These are phyloP conservation scores for Babesia bigemina DNA, from an alignment of 169 alveolate species.

Conservation along the genomic window DNA sequence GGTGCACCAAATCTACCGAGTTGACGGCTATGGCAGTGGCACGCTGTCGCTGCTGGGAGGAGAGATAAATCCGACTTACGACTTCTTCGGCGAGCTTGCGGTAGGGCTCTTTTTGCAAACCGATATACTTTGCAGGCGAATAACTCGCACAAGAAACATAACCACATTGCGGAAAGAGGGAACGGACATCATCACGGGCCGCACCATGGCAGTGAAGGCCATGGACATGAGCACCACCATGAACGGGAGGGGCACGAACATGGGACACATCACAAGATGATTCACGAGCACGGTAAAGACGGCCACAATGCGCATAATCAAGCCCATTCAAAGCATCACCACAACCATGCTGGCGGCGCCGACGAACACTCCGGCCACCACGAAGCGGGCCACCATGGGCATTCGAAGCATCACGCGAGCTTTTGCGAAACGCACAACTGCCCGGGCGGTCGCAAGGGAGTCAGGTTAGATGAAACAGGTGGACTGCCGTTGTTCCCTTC, in stretches of 20 bases:
- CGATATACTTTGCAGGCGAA: neutral
- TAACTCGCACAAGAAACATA: neutral
- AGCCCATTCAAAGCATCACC: neutral
- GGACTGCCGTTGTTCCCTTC: conserved; percentile 1
- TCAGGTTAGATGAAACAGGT: neutral
- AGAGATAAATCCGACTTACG: neutral
- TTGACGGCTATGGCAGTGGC: neutral
- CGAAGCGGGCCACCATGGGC: neutral
- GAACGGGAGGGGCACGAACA: neutral
- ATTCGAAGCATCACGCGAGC: conserved; percentile 12
- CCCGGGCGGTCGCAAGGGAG: neutral
- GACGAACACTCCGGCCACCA: neutral
- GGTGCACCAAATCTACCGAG: neutral
- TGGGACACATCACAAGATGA: neutral
- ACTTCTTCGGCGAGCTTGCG: conserved; percentile 23
- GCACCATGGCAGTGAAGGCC: neutral
- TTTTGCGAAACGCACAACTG: conserved; percentile 29
- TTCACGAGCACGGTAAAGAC: neutral
- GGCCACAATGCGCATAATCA: neutral
- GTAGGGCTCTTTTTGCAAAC: neutral
- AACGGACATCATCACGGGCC: neutral
- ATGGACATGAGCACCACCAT: neutral
- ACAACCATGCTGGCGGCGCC: neutral
- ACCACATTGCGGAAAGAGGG: neutral
- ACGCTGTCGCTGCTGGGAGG: conserved; percentile 24